Conservation (phyloP, 2,329 filamentous ascomycete genomes). For the Claviceps fusiformis region DNA sequence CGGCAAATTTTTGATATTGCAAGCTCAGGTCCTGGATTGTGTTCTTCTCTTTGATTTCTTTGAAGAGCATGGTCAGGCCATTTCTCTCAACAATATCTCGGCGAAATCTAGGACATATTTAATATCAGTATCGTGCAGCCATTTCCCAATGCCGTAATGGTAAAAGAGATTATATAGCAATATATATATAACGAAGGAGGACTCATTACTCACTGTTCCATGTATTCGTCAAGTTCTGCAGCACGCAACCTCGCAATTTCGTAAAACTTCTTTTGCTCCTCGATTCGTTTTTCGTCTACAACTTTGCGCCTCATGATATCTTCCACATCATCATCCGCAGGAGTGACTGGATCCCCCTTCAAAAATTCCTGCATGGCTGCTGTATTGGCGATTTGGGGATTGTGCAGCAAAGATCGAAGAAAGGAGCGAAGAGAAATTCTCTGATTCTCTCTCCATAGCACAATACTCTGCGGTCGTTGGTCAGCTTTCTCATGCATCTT, state of each 20-base stretch:
- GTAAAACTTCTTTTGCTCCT: slow-evolving; percentile 90
- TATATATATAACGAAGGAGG: too few relatives aligned
- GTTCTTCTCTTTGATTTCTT: slow-evolving; percentile 82
- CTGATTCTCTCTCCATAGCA: slow-evolving; percentile 76
- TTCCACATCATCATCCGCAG: slow-evolving; percentile 68
- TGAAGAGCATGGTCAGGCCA: slow-evolving; percentile 82
- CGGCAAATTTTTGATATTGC: slow-evolving; percentile 95
- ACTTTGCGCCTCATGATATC: slow-evolving; percentile 70
- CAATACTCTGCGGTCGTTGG: slow-evolving; percentile 29
- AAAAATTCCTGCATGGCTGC: slow-evolving; percentile 78
- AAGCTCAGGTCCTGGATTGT: slow-evolving; percentile 79
- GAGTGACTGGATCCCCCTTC: slow-evolving; percentile 53
- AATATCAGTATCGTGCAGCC: slow-evolving; percentile 5
- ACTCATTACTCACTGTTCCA: slow-evolving; percentile 60
- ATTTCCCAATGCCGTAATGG: not conserved
- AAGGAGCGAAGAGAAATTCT: slow-evolving; percentile 85
- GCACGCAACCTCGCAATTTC: slow-evolving; percentile 86
- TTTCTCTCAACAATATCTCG: slow-evolving; percentile 57
- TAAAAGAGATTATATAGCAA: not conserved
- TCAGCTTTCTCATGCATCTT: slow-evolving; percentile 12
- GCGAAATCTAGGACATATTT: slow-evolving; percentile 35
- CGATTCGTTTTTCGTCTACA: slow-evolving; percentile 75
- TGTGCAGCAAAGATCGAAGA: slow-evolving; percentile 72
- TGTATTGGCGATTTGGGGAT: slow-evolving; percentile 70
- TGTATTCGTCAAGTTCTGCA: slow-evolving; percentile 88